Evolutionary conservation across 2,329 filamentous ascomycete species (phyloP).

Genomic region (Botrytis byssoidea): DNA sequence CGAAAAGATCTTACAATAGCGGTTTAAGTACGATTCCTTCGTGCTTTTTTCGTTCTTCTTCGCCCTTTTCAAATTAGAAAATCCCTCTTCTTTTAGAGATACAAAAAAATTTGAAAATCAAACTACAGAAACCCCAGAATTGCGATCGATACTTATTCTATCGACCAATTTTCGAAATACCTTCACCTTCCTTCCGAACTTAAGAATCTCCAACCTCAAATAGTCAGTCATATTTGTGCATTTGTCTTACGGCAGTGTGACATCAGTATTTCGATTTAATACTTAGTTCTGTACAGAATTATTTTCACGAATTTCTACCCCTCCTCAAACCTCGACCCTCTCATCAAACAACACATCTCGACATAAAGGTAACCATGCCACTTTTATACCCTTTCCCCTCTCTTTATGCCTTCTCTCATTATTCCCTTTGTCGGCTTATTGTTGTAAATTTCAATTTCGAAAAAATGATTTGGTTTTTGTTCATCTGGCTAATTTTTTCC

Average conservation of each 20-base stretch:
- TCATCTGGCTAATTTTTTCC: slow-evolving; percentile 19
- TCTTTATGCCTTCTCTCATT: slow-evolving; percentile 13
- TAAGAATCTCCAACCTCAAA: not conserved
- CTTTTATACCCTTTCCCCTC: slow-evolving; percentile 17
- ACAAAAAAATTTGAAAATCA: slow-evolving; percentile 43
- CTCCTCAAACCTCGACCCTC: slow-evolving; percentile 23
- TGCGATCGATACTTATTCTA: slow-evolving; percentile 30
- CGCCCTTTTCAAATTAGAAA: slow-evolving; percentile 39
- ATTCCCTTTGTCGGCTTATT: slow-evolving; percentile 8
- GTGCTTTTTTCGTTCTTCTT: slow-evolving; percentile 41
- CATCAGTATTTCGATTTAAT: slow-evolving; percentile 15
- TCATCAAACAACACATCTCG: slow-evolving; percentile 28
- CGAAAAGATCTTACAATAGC: slow-evolving; percentile 32
- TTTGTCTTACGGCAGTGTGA: slow-evolving; percentile 23
- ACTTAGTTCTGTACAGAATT: slow-evolving; percentile 28
- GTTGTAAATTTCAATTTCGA: not conserved
- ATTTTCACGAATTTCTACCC: slow-evolving; percentile 25
- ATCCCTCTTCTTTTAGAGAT: slow-evolving; percentile 35
- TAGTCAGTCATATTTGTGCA: not conserved
- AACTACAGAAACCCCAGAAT: slow-evolving; percentile 35
- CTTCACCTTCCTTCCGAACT: slow-evolving; percentile 25
- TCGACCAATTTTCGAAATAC: slow-evolving; percentile 18
- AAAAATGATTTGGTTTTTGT: not conserved
- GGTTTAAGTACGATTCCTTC: slow-evolving; percentile 38
- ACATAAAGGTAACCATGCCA: slow-evolving; percentile 30